Evolutionary conservation across 495 filamentous ascomycete genomes (phyloP).

Genomic region (Cairneyella variabilis): DNA sequence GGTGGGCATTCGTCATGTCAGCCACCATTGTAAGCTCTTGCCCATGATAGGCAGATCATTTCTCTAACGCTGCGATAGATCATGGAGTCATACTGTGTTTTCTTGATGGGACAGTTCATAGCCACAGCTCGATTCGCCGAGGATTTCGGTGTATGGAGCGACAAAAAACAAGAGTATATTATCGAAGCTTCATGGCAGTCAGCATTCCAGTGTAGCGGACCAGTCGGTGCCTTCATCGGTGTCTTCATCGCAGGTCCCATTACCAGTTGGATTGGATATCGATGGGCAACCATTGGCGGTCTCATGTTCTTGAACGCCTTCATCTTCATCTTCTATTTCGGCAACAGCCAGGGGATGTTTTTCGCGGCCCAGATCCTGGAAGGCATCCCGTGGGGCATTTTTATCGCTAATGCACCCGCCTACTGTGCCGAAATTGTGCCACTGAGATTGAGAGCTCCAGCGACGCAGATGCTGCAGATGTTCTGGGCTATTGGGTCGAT

Average conservation of each 20-base stretch:
- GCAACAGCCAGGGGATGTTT: conserved; percentile 39
- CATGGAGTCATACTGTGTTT: conserved; percentile 43
- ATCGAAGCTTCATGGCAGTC: conserved; percentile 66
- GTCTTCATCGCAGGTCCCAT: conserved; percentile 53
- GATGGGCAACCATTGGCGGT: conserved; percentile 39
- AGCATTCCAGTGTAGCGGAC: conserved; percentile 63
- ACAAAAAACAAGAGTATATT: conserved; percentile 54
- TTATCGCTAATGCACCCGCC: conserved; percentile 47
- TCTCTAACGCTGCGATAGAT: conserved; percentile 22
- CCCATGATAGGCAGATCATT: conserved; percentile 19
- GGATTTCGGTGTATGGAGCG: conserved; percentile 35
- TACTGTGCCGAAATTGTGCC: conserved; percentile 33
- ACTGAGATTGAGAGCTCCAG: conserved; percentile 9
- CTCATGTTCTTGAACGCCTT: conserved; percentile 39
- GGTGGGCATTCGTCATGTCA: conserved; percentile 51
- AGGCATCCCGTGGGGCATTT: conserved; percentile 71
- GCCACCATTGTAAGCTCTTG: conserved; percentile 44
- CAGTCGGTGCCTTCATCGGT: conserved; percentile 67
- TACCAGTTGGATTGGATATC: conserved; percentile 41
- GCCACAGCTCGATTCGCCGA: conserved; percentile 31
- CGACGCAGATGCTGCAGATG: conserved; percentile 44
- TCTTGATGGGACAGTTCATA: conserved; percentile 34
- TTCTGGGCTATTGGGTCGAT: conserved; percentile 68
- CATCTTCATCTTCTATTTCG: conserved; percentile 51
- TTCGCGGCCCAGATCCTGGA: conserved; percentile 50